These are phyloP conservation scores for Pestalotiopsis fici DNA, from an alignment of 2,329 filamentous ascomycete species.

Conservation along the genomic window DNA sequence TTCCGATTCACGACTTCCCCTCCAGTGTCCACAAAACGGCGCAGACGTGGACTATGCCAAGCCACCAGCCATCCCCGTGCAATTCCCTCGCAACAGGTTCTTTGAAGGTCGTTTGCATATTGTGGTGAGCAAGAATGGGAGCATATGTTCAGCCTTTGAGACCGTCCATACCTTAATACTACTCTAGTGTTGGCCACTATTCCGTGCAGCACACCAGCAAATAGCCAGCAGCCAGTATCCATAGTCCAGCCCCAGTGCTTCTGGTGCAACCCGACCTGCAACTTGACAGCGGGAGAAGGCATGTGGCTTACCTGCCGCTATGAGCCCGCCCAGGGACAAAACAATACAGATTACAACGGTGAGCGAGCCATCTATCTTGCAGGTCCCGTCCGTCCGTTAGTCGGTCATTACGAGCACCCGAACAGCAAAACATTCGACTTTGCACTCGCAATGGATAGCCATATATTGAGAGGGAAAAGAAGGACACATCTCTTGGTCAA, in stretches of 20 bases:
- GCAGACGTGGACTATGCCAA: background rate
- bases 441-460: too few species aligned
- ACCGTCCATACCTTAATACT: too few species aligned
- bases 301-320: background rate
- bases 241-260: background rate
- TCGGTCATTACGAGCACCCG: background rate
- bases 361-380: background rate
- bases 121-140: background rate
- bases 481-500: too few species aligned
- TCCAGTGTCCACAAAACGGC: background rate
- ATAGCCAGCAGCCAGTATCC: background rate
- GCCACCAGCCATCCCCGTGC: background rate
- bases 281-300: background rate
- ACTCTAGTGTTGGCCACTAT: background rate
- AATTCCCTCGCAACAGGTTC: background rate
- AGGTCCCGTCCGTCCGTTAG: too few species aligned
- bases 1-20: background rate
- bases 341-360: background rate
- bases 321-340: background rate
- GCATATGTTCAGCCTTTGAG: too few species aligned
- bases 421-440: background rate
- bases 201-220: background rate
- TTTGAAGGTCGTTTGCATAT: background rate
- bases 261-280: background rate
- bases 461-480: too few species aligned